Evolutionary conservation across 495 filamentous ascomycete species (phyloP).

Genomic region (Evernia prunastri): DNA sequence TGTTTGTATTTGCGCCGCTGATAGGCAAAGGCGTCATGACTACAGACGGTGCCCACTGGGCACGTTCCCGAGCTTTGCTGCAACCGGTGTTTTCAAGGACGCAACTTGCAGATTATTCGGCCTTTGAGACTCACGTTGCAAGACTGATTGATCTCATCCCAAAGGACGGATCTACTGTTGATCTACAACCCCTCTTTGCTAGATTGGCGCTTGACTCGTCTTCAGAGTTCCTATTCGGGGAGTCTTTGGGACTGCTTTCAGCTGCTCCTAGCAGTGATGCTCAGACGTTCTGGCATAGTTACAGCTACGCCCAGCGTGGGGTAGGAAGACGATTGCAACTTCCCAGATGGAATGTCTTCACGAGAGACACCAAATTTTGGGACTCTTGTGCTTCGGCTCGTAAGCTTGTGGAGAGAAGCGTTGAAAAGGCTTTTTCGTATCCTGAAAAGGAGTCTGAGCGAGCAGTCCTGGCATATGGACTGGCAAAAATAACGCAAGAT

Average conservation of each 20-base stretch:
- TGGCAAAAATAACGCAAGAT: background rate
- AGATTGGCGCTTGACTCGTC: slow-evolving; percentile 57
- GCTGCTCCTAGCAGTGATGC: slow-evolving; percentile 28
- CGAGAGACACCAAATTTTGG: background rate
- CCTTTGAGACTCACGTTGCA: slow-evolving; percentile 34
- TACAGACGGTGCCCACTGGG: slow-evolving; percentile 13
- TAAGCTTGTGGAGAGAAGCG: background rate
- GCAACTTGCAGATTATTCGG: background rate
- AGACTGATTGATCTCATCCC: slow-evolving; percentile 45
- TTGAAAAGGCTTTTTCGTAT: background rate
- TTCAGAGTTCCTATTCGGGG: slow-evolving; percentile 60
- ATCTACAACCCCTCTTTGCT: slow-evolving; percentile 53
- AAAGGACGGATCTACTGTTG: slow-evolving; percentile 42
- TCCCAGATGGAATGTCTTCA: slow-evolving; percentile 11
- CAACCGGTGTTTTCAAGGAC: slow-evolving; percentile 3
- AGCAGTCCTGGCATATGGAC: background rate
- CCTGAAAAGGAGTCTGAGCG: background rate
- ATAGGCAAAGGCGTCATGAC: slow-evolving; percentile 12
- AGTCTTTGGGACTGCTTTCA: slow-evolving; percentile 41
- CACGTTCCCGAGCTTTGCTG: slow-evolving; percentile 8
- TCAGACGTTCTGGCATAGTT: slow-evolving; percentile 34
- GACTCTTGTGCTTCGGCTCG: background rate
- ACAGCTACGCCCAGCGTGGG: slow-evolving; percentile 37
- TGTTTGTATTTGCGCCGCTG: slow-evolving; percentile 1
- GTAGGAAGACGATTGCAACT: slow-evolving; percentile 29